Evolutionary conservation across 2,329 filamentous ascomycete genomes (phyloP).

Genomic region (Cladosporium oxysporum): DNA sequence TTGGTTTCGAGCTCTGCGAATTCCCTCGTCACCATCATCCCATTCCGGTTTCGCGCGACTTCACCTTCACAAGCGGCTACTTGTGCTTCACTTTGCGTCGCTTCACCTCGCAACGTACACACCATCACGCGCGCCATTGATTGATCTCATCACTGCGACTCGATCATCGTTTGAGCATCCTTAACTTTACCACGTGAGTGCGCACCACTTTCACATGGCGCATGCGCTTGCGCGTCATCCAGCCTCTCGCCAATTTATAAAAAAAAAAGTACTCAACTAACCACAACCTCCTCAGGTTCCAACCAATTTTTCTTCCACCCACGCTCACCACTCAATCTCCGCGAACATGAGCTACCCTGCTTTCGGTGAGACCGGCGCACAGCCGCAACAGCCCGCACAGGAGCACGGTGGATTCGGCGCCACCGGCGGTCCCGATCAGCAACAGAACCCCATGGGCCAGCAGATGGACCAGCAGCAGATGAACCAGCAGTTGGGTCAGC

Average conservation of each 20-base stretch:
- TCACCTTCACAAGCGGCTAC: conserved; percentile 31
- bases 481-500: conserved; percentile 54
- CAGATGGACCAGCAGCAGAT: conserved; percentile 44
- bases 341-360: conserved; percentile 65
- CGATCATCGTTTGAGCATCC: conserved; percentile 14
- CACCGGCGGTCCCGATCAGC: conserved; percentile 17
- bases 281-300: not conserved
- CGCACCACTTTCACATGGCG: not conserved
- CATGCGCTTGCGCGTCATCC: conserved; percentile 5
- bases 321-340: conserved; percentile 6
- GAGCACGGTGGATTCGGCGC: conserved; percentile 23
- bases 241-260: not conserved
- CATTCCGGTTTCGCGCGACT: conserved; percentile 14
- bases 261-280: not conserved
- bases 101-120: conserved; percentile 1
- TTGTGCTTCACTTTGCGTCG: conserved; percentile 27
- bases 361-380: conserved; percentile 59
- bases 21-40: conserved; percentile 10
- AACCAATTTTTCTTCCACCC: conserved; percentile 5
- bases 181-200: conserved; percentile 27
- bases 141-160: conserved; percentile 14
- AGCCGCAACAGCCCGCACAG: conserved; percentile 54
- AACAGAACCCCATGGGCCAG: conserved; percentile 28
- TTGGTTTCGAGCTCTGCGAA: conserved; percentile 9
- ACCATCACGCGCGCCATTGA: conserved; percentile 12